Base-by-base conservation (phyloP, 108 stramenopile species). In the Craspedostauros australis region DNA sequence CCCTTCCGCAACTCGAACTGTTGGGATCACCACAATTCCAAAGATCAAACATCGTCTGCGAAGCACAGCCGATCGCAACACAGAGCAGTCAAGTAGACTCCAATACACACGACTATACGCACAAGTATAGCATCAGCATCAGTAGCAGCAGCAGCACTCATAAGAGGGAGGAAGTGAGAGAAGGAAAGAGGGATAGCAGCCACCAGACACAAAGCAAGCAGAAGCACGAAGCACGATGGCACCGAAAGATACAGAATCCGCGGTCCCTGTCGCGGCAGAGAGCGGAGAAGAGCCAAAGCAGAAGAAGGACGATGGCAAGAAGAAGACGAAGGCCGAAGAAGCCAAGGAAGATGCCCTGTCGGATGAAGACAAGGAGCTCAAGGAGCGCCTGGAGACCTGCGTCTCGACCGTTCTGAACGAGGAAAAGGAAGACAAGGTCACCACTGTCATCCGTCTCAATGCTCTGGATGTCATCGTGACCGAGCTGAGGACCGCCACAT, bases 401-500 rank as follows among this genome's bases (percentile, higher is more conserved):
- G 90, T 91, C 2, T 77, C 81, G 15, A 91, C 90, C 5, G 47
- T 87, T 1, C 63, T 76, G 27, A 90, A 90, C 54, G 69, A 73
- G 41, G 49, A 70, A 8, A 68, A 75, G 20, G 90, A 91, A 59
- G 64, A 51, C 1, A 49, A 51, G n/a, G 90, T 91, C 9, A 91
- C 90, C 3, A 62, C 76, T 42, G 68, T 68, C 1, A 65, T 88
- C 52, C 81, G 91, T 20, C 61, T 75, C 19, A 88, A 80, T 57
- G 95, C 95, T 2, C 48, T 98, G 45, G 89, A 90, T 45, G 76
- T 93, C 46, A 86, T 98, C 56, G 82, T 94, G 18, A 77, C 70
- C 25, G 95, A 96, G 62, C 77, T 98, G 34, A 71, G 89, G 22
- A 75, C 70, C 15, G 84, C 97, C 2, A 99, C 98, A 36, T 70